phyloP scores from a whole-genome alignment of 352 stramenopile genomes.

The Globisporangium abappressorium region DNA sequence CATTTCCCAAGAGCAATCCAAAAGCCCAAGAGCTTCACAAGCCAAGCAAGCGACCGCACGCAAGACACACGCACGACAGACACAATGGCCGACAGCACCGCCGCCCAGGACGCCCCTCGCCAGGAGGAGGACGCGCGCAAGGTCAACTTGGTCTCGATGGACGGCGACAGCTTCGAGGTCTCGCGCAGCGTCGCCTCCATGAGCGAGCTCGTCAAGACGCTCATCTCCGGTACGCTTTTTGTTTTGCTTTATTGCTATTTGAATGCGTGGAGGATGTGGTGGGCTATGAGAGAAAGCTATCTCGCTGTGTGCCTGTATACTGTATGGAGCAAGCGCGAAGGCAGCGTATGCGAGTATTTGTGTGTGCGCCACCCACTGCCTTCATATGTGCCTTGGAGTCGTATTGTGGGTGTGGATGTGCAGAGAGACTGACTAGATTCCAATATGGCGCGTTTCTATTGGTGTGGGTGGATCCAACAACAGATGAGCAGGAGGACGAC shows the following conservation, averaged over 20 bases:
- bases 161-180: conserved; percentile 97
- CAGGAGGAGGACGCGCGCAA: conserved; percentile 79
- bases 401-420: background rate
- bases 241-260: background rate
- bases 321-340: background rate
- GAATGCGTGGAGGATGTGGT: background rate
- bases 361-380: background rate
- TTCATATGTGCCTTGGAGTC: background rate
- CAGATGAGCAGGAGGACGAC: conserved; percentile 93
- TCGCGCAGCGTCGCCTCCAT: conserved; percentile 93
- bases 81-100: conserved; percentile 57
- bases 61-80: background rate
- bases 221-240: conserved; percentile 87
- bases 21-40: background rate
- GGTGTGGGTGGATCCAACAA: background rate
- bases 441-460: background rate
- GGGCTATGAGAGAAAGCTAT: background rate
- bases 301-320: conserved; percentile 1
- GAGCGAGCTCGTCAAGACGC: conserved; percentile 97
- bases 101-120: conserved; percentile 40
- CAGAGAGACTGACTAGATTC: background rate
- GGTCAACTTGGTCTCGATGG: conserved; percentile 90
- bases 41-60: background rate
- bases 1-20: conserved; percentile 3
- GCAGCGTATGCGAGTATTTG: conserved; percentile 1